Evolutionary conservation across 352 stramenopile species (phyloP).

Genomic region (Globisporangium splendens): DNA sequence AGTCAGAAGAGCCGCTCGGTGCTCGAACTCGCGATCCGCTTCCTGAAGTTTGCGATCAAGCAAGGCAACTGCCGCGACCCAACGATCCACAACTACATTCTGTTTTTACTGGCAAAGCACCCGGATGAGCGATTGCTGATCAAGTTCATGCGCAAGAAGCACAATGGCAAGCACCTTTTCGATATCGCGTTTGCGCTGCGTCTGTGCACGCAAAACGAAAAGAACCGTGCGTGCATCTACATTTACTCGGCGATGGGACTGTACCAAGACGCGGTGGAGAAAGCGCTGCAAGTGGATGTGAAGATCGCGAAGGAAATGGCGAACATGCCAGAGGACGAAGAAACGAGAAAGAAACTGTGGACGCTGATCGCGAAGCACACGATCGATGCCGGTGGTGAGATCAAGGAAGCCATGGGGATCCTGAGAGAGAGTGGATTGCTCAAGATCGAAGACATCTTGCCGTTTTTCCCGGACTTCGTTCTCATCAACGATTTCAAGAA

Average conservation of each 20-base stretch:
- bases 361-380: conserved; percentile 91
- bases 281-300: conserved; percentile 87
- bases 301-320: conserved; percentile 93
- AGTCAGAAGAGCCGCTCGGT: conserved; percentile 63
- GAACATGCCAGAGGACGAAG: conserved; percentile 86
- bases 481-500: conserved; percentile 96
- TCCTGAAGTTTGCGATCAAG: conserved; percentile 93
- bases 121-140: conserved; percentile 86
- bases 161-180: conserved; percentile 84
- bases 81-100: conserved; percentile 92
- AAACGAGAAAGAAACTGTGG: conserved; percentile 91
- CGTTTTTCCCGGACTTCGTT: conserved; percentile 94
- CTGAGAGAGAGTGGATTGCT: conserved; percentile 85
- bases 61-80: conserved; percentile 80
- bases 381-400: conserved; percentile 85
- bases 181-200: conserved; percentile 91
- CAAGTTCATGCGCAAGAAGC: conserved; percentile 89
- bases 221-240: conserved; percentile 92
- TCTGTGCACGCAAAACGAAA: conserved; percentile 90
- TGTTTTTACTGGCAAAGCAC: conserved; percentile 89
- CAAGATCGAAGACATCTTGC: conserved; percentile 93
- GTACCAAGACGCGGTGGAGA: conserved; percentile 91
- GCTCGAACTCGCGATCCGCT: conserved; percentile 89
- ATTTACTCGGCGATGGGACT: conserved; percentile 93
- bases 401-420: conserved; percentile 84